Base-by-base conservation (phyloP, 176 grass and related monocot species). In the Musa acuminata region DNA sequence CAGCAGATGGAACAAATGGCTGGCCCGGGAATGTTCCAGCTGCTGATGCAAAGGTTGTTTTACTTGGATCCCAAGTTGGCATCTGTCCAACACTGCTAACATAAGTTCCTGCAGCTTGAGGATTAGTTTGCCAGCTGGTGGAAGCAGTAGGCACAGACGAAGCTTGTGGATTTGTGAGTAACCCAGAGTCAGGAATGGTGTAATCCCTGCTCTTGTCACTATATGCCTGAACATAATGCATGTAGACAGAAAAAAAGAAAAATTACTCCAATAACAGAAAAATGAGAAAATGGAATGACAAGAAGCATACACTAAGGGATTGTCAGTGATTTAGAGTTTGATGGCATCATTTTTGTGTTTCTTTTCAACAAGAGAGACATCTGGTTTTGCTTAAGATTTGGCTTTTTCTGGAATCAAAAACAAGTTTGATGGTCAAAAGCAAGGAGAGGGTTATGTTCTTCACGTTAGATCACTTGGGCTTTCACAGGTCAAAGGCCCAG, bases 171-270 rank as follows among this genome's bases (percentile, higher is more conserved):
- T 74, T 70, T 51, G 75, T 78, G 51, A 82, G 84, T 55, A 76
- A 70, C 74, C 80, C 64, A 43, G 83, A 67, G 64, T 88, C 74
- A 20, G 90, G 78, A 29, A 91, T 81, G 16, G 94, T 98, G 84
- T 98, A 98, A 78, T 98, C 94, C 74, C 88, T 98, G 84, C 94
- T 93, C 83, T 87, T 93, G 71, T 98, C 94, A 87, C 82, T 90
- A 67, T 98, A 86, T 55, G 88, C 86, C 94, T 93, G 88, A 85
- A 82, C 54, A 43, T 43, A 58, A 13, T 11, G 11, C 67, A 75
- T 26, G 10, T 25, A 23, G 23, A 65, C 6, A 25, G 25, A 23
- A 65, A 1, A 1, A 65, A 27, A 24, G 11, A 22, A 11, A 26
- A 65, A 22, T 65, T 21, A 65, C 22, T 25, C 12, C 63, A 25